Base-by-base conservation (phyloP, 805 yeast genomes). In the Cephaloascus fragrans region DNA sequence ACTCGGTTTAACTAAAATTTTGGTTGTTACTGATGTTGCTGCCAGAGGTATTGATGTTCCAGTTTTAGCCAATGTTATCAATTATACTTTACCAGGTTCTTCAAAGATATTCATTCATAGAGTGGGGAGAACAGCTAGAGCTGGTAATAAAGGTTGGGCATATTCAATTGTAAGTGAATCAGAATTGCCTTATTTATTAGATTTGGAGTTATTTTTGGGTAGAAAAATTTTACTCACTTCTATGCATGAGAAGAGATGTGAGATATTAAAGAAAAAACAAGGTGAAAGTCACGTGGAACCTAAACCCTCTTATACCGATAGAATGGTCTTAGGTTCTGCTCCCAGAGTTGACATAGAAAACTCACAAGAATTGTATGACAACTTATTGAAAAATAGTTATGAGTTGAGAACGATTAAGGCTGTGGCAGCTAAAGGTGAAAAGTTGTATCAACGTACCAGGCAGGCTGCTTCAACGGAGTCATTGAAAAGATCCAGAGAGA, bases 1-100 rank as follows among this genome's bases (percentile, higher is more conserved):
- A 50, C 67, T 80, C 2, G 98, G 97, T 1, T 66, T 83, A 35
- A 78, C 96, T 3, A 77, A 84, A 23, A 57, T 93, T n/a, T 61
- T 93, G 56, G 97, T 93, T 8, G 99, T 93, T 40, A 93, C 98
- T 1, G 98, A 93, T 68, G 97, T 86, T 46, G 96, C 96, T 19
- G 98, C 98, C 2, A 81, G 98, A 69, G 98, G 98, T 79, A 88
- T 93, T 44, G 99, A 94, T 76, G 86, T 93, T 47, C 98, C 98
- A 0, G 80, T 93, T 41, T 73, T 93, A 54, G 96, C 97, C 4
- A 89, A 94, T 54, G 99, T 93, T 39, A 73, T 93, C 48, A 93
- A 93, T 58, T 93, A 75, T 59, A 78, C 96, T 1, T 69, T 93
- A 43, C 97, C 97, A 9, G 83, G 87, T 1, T 81, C 94, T 1